Conservation (phyloP, 352 stramenopile species). For the Pythium phragmiticola region DNA sequence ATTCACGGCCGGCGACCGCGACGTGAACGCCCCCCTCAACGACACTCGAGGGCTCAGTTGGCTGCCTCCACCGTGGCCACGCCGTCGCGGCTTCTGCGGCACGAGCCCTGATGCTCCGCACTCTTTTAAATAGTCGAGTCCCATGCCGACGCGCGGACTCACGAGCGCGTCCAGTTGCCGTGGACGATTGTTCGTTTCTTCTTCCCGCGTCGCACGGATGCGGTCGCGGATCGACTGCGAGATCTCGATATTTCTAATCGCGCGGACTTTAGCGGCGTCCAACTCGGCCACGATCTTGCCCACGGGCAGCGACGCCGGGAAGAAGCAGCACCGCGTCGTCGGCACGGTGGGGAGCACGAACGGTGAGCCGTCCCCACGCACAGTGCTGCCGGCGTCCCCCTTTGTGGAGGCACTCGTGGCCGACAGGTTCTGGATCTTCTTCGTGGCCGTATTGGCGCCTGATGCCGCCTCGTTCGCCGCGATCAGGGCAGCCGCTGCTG, state of each 20-base stretch:
- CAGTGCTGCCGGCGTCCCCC: neutral
- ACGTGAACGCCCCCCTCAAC: constrained; percentile 60
- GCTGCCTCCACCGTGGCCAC: constrained; percentile 9
- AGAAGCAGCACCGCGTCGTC: constrained; percentile 44
- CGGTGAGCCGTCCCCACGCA: constrained; percentile 22
- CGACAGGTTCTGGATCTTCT: constrained; percentile 53
- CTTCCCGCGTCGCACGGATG: constrained; percentile 38
- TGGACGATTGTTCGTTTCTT: constrained; percentile 31
- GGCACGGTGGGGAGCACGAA: constrained; percentile 52
- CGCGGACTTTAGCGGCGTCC: constrained; percentile 59
- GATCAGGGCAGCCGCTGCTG: neutral
- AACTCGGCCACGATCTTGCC: constrained; percentile 68
- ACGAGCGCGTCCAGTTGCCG: constrained; percentile 37
- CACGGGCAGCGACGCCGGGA: constrained; percentile 56
- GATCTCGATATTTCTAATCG: constrained; percentile 59
- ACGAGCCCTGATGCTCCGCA: neutral
- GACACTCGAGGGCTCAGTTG: constrained; percentile 43
- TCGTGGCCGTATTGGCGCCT: constrained; percentile 17
- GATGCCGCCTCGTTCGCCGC: constrained; percentile 10
- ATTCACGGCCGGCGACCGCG: constrained; percentile 62
- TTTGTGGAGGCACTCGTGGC: constrained; percentile 7
- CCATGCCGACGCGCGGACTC: constrained; percentile 34
- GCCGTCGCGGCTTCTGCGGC: constrained; percentile 6
- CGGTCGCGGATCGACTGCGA: constrained; percentile 64
- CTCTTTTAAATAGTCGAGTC: constrained; percentile 24